Conservation (phyloP, 768 basidiomycete genomes). For the Termitomyces sp. region DNA sequence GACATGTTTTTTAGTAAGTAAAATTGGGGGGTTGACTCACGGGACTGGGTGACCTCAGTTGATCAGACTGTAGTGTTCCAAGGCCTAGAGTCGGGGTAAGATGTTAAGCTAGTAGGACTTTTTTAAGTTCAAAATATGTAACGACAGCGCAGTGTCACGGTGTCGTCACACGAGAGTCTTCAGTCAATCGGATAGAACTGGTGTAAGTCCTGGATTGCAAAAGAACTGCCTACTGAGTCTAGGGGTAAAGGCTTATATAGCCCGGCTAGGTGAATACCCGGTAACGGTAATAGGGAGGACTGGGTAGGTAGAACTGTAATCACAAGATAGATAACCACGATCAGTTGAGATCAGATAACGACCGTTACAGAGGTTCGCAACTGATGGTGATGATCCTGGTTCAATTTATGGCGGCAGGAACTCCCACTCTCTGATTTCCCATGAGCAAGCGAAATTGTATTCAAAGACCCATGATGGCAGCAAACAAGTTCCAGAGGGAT, state of each 20-base stretch:
- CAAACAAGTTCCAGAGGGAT: neutral
- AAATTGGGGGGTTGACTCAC: neutral
- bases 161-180: too few species aligned
- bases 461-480: neutral
- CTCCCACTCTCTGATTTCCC: neutral
- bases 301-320: too few species aligned
- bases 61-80: neutral
- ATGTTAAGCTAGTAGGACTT: conserved; percentile 1
- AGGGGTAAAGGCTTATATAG: too few species aligned
- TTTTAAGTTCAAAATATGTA: neutral
- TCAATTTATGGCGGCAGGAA: too few species aligned
- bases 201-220: neutral
- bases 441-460: neutral
- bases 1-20: neutral
- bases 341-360: too few species aligned
- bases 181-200: too few species aligned
- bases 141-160: neutral
- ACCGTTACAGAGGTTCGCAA: too few species aligned
- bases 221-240: neutral
- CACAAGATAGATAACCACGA: too few species aligned
- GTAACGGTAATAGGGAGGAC: too few species aligned
- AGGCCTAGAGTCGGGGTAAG: neutral
- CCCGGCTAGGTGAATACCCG: too few species aligned
- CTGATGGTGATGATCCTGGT: too few species aligned
- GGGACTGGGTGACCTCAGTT: neutral